Conservation (phyloP, 2,329 filamentous ascomycete species). For the Neonectria magnoliae region DNA sequence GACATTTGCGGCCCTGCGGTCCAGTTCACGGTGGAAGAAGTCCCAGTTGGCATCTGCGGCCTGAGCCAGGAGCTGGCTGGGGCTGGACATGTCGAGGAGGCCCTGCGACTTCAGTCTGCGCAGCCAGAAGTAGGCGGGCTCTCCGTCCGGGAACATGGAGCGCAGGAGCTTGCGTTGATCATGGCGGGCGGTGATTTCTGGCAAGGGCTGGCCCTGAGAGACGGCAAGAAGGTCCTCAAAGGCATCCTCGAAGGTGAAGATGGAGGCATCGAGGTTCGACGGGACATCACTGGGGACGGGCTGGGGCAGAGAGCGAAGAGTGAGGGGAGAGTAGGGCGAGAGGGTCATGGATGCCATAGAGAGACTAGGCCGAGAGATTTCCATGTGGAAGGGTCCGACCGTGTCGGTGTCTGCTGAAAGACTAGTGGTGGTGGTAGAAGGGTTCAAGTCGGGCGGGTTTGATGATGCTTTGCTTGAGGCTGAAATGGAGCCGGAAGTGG, state of each 20-base stretch:
- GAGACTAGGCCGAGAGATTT: slow-evolving; percentile 29
- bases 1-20: slow-evolving; percentile 40
- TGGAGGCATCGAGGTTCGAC: slow-evolving; percentile 46
- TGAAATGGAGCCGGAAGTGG: slow-evolving; percentile 25
- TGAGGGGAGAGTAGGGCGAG: slow-evolving; percentile 44
- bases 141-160: slow-evolving; percentile 52
- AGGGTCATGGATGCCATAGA: slow-evolving; percentile 39
- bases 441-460: neutral
- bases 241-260: slow-evolving; percentile 65
- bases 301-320: slow-evolving; percentile 56
- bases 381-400: slow-evolving; percentile 31
- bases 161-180: slow-evolving; percentile 50
- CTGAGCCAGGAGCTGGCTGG: slow-evolving; percentile 28
- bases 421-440: slow-evolving; percentile 9
- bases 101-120: slow-evolving; percentile 50
- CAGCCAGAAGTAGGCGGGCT: slow-evolving; percentile 56
- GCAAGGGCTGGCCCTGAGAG: slow-evolving; percentile 54
- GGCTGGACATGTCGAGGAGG: slow-evolving; percentile 48
- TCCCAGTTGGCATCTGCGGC: slow-evolving; percentile 41
- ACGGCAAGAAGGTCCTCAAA: slow-evolving; percentile 67
- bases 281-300: slow-evolving; percentile 59
- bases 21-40: slow-evolving; percentile 45
- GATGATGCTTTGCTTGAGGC: slow-evolving; percentile 26
- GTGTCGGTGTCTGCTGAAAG: slow-evolving; percentile 16
- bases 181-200: slow-evolving; percentile 50